Percentiles rank a stretch among this genome's conserved stretches.
Conservation (phyloP, 495 filamentous ascomycete genomes). For the Mytilinidion resinicola region DNA sequence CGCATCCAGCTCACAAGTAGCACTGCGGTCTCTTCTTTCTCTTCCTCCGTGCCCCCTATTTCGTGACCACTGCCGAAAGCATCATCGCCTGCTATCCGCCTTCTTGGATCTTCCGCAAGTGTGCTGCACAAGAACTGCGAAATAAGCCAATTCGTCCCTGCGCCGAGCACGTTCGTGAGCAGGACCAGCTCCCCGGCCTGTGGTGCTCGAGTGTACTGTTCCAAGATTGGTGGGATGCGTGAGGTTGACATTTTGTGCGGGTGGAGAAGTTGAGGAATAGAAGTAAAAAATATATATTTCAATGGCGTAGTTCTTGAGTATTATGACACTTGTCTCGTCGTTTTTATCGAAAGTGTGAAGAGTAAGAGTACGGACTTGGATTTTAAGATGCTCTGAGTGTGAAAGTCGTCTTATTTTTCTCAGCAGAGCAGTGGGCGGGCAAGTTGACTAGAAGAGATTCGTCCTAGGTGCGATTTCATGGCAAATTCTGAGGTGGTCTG, state of each 20-base stretch:
- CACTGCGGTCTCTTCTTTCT: slow-evolving; percentile 40
- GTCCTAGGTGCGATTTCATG: too few relatives aligned
- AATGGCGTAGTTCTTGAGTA: not conserved
- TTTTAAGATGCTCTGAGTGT: too few relatives aligned
- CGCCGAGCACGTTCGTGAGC: slow-evolving; percentile 52
- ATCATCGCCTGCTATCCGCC: not conserved
- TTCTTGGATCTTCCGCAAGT: slow-evolving; percentile 28
- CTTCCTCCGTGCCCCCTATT: not conserved
- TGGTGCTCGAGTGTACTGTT: slow-evolving; percentile 53
- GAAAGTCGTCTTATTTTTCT: too few relatives aligned
- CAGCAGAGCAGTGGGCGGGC: too few relatives aligned
- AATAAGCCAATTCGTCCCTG: slow-evolving; percentile 38
- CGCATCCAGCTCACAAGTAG: slow-evolving; percentile 75
- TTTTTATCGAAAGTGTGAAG: too few relatives aligned
- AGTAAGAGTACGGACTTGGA: too few relatives aligned
- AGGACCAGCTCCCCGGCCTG: slow-evolving; percentile 55
- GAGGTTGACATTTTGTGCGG: slow-evolving; percentile 21
- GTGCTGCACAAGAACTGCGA: slow-evolving; percentile 49
- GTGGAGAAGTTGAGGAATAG: not conserved
- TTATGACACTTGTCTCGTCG: too few relatives aligned
- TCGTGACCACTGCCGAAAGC: not conserved
- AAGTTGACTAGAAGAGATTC: too few relatives aligned
- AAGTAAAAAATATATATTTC: not conserved
- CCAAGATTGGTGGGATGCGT: slow-evolving; percentile 59
- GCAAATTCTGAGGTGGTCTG: too few relatives aligned